Evolutionary conservation across 768 basidiomycete genomes (phyloP).

Genomic region (Serendipita sp.): DNA sequence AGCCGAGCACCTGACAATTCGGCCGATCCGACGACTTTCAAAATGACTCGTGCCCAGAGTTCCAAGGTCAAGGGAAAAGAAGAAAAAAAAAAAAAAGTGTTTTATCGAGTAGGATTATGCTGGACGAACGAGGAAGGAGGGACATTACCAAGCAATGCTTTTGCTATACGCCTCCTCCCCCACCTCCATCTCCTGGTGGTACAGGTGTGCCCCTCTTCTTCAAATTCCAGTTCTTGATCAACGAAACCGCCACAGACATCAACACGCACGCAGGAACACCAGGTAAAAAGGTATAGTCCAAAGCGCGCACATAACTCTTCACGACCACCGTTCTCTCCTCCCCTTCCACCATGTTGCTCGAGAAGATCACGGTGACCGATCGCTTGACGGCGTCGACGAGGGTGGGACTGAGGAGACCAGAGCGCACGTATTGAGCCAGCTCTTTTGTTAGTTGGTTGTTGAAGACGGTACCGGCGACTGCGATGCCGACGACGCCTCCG

Average conservation of each 20-base stretch:
- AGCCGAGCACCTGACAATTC: no score
- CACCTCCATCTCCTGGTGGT: no score
- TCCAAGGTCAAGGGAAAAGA: no score
- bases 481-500: constrained; percentile 17
- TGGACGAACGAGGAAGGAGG: no score
- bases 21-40: no score
- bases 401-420: neutral
- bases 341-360: constrained; percentile 17
- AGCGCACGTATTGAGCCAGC: constrained; percentile 7
- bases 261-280: neutral
- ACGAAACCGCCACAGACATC: neutral
- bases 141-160: no score
- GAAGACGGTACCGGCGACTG: constrained; percentile 10
- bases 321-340: constrained; percentile 10
- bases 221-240: neutral
- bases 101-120: no score
- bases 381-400: constrained; percentile 14
- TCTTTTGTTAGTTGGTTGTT: constrained; percentile 9
- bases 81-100: no score
- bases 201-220: neutral
- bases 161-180: no score
- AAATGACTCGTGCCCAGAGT: no score
- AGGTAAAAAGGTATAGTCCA: neutral
- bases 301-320: neutral
- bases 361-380: constrained; percentile 19